These are phyloP conservation scores for Termitomyces heimii DNA, from an alignment of 768 basidiomycete genomes.

Conservation along the genomic window DNA sequence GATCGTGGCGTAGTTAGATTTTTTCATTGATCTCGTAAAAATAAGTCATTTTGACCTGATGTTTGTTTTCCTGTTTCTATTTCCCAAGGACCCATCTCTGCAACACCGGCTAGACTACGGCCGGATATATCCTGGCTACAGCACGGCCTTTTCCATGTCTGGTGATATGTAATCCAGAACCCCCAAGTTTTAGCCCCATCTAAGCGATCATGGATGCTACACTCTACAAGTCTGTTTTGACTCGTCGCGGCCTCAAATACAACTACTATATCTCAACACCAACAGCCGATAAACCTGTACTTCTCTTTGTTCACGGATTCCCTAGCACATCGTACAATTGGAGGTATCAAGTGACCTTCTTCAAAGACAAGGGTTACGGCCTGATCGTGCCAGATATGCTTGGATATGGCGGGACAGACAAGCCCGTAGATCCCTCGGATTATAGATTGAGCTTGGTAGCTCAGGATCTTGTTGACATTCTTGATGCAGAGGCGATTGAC, in stretches of 20 bases:
- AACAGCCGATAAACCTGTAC: conserved; percentile 21
- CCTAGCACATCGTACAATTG: conserved; percentile 36
- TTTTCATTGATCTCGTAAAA: too few species aligned
- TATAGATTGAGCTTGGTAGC: conserved; percentile 29
- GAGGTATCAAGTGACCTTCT: conserved; percentile 32
- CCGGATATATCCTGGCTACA: neutral
- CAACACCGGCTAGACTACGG: neutral
- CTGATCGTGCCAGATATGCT: conserved; percentile 46
- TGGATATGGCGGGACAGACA: conserved; percentile 46
- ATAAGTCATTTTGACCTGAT: too few species aligned
- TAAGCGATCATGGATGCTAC: conserved; percentile 7
- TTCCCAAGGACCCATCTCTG: neutral
- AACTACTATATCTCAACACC: conserved; percentile 27
- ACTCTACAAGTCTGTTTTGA: conserved; percentile 22
- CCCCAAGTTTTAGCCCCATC: neutral
- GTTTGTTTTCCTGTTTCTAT: too few species aligned
- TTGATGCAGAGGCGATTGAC: conserved; percentile 28
- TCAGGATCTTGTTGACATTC: conserved; percentile 35
- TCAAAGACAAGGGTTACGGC: conserved; percentile 33
- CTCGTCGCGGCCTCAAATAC: conserved; percentile 28
- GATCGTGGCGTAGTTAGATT: too few species aligned
- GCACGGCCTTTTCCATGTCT: neutral
- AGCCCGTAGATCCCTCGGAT: conserved; percentile 29
- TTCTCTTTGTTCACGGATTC: conserved; percentile 43
- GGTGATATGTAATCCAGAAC: neutral